A percentile compares a stretch with the other conserved stretches of the same genome.
These are phyloP conservation scores for Immersiporthe knoxdaviesiana DNA, from an alignment of 2,329 filamentous ascomycete species.

Conservation along the genomic window DNA sequence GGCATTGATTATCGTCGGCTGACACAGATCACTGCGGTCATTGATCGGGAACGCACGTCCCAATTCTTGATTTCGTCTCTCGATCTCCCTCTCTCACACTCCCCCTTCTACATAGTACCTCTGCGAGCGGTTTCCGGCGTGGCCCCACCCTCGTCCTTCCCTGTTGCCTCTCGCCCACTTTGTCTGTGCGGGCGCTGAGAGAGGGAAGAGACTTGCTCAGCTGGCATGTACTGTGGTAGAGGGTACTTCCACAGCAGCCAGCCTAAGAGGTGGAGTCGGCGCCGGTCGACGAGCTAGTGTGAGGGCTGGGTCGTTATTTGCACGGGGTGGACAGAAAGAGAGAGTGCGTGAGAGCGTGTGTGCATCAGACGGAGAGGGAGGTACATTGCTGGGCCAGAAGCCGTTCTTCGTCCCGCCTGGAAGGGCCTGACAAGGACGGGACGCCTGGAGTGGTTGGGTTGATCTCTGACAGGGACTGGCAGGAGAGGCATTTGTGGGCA, in stretches of 20 bases:
- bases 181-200: not conserved
- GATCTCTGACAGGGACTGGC: not conserved
- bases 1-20: not conserved
- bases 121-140: not conserved
- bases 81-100: not conserved
- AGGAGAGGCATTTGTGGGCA: not conserved
- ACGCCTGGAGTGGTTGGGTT: not conserved
- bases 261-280: conserved; percentile 1
- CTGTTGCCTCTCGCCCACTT: not conserved
- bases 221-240: not conserved
- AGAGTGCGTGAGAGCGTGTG: not conserved
- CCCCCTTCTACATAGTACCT: not conserved
- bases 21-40: not conserved
- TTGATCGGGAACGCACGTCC: not conserved
- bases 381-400: not conserved
- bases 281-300: conserved; percentile 2
- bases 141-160: not conserved
- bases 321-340: not conserved
- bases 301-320: not conserved
- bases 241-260: not conserved
- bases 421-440: not conserved
- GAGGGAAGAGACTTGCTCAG: not conserved
- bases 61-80: not conserved
- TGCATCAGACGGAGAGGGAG: not conserved
- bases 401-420: not conserved